These are phyloP conservation scores for Neonectria ditissima DNA, from an alignment of 2,329 filamentous ascomycete species.

Conservation along the genomic window DNA sequence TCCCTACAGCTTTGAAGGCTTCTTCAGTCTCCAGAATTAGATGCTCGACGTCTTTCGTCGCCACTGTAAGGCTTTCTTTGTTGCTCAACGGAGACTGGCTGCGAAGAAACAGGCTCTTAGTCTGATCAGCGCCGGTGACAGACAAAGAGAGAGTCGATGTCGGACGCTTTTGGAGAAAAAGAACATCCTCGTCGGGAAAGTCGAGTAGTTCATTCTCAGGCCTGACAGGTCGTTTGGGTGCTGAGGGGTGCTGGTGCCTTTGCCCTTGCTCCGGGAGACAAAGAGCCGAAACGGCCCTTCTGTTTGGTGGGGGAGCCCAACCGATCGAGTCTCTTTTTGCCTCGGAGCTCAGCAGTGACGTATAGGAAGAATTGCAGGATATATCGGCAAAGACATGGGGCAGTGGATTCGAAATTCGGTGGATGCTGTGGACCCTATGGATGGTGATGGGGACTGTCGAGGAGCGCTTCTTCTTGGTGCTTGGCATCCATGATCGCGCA, in stretches of 20 bases:
- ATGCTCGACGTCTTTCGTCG: conserved; percentile 56
- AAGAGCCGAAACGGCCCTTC: conserved; percentile 48
- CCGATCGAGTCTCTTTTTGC: conserved; percentile 49
- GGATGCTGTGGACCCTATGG: conserved; percentile 53
- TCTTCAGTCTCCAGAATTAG: conserved; percentile 63
- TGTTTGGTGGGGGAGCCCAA: conserved; percentile 39
- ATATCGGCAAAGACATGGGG: conserved; percentile 54
- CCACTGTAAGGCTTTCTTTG: conserved; percentile 35
- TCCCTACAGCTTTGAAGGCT: conserved; percentile 61
- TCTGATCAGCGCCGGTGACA: conserved; percentile 28
- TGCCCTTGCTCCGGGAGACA: conserved; percentile 47
- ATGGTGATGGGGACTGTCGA: conserved; percentile 44
- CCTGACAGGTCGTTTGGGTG: conserved; percentile 36
- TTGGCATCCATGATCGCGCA: conserved; percentile 41
- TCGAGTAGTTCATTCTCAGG: conserved; percentile 35
- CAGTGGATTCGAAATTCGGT: conserved; percentile 53
- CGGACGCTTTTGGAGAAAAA: conserved; percentile 20
- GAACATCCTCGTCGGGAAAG: conserved; percentile 19
- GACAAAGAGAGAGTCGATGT: conserved; percentile 42
- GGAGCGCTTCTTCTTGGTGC: conserved; percentile 33
- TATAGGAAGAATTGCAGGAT: conserved; percentile 54
- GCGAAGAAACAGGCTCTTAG: conserved; percentile 20
- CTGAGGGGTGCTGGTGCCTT: conserved; percentile 37
- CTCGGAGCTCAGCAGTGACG: conserved; percentile 60
- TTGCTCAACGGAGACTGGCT: conserved; percentile 25